These are phyloP conservation scores for Sphagnurus paluster DNA, from an alignment of 1,284 basidiomycete species.

Conservation along the genomic window DNA sequence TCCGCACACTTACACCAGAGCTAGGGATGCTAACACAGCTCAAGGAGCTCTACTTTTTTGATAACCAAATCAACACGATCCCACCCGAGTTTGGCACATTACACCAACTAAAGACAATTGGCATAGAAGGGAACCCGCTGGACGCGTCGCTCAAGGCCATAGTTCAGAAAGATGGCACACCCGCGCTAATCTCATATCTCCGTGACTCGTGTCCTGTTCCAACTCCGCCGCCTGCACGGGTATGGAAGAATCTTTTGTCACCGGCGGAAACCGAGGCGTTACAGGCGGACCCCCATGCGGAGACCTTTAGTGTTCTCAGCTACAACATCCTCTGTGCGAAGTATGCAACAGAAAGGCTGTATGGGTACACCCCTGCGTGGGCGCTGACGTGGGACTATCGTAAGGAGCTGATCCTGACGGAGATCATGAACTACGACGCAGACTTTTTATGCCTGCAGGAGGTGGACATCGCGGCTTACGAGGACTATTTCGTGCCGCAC, in stretches of 20 bases:
- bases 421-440: conserved; percentile 81
- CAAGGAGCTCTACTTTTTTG: conserved; percentile 93
- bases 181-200: conserved; percentile 83
- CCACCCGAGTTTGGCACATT: conserved; percentile 89
- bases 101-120: conserved; percentile 91
- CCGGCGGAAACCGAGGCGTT: conserved; percentile 65
- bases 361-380: conserved; percentile 97
- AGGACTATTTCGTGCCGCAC: conserved; percentile 88
- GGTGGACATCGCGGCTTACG: conserved; percentile 91
- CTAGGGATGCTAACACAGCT: conserved; percentile 90
- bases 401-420: conserved; percentile 87
- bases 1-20: conserved; percentile 81
- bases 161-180: conserved; percentile 92
- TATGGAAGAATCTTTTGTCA: conserved; percentile 79
- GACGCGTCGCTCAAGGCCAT: conserved; percentile 77
- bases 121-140: conserved; percentile 95
- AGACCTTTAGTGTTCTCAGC: conserved; percentile 81
- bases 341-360: conserved; percentile 87
- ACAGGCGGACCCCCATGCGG: conserved; percentile 55
- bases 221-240: conserved; percentile 79
- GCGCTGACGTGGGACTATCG: conserved; percentile 95
- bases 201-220: conserved; percentile 88
- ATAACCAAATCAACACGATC: conserved; percentile 87
- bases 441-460: conserved; percentile 97
- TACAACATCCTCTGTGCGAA: conserved; percentile 97